Conservation (phyloP, 352 stramenopile species). For the Pythium scleroteichum region DNA sequence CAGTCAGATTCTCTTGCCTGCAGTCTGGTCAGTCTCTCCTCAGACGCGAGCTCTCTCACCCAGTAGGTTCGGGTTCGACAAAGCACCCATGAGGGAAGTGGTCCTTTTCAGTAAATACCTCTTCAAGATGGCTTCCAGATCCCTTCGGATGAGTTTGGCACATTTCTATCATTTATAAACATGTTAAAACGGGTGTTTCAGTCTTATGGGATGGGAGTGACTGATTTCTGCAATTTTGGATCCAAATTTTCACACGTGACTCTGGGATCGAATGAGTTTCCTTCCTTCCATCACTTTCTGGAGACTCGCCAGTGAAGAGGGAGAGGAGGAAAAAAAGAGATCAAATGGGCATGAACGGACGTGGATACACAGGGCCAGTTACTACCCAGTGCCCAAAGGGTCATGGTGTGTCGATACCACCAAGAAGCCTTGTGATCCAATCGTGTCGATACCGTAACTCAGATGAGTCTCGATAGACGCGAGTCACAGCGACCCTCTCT, state of each 20-base stretch:
- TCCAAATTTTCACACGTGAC: not conserved
- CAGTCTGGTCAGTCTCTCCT: not conserved
- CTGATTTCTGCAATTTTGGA: constrained; percentile 14
- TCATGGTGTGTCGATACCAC: too few species aligned
- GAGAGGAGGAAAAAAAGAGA: not conserved
- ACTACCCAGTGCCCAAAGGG: too few species aligned
- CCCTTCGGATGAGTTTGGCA: not conserved
- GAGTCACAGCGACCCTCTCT: too few species aligned
- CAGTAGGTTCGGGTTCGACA: constrained; percentile 1
- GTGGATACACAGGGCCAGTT: not conserved
- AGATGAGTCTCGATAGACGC: too few species aligned
- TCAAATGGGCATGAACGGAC: not conserved
- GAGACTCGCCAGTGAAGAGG: constrained; percentile 1
- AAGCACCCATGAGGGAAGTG: constrained; percentile 5
- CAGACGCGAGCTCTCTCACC: constrained; percentile 3
- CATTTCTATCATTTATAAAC: not conserved
- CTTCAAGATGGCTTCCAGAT: not conserved
- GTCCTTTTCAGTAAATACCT: not conserved
- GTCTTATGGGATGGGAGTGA: not conserved
- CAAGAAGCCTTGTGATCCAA: too few species aligned
- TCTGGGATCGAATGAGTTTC: constrained; percentile 15
- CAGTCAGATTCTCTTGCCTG: constrained; percentile 1
- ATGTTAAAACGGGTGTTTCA: not conserved
- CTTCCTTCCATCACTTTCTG: not conserved
- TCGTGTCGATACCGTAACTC: too few species aligned